Evolutionary conservation across 768 basidiomycete genomes (phyloP), one percentile per base, ranked within the genome.

Genomic region (Pleurotus citrinopileatus): DNA sequence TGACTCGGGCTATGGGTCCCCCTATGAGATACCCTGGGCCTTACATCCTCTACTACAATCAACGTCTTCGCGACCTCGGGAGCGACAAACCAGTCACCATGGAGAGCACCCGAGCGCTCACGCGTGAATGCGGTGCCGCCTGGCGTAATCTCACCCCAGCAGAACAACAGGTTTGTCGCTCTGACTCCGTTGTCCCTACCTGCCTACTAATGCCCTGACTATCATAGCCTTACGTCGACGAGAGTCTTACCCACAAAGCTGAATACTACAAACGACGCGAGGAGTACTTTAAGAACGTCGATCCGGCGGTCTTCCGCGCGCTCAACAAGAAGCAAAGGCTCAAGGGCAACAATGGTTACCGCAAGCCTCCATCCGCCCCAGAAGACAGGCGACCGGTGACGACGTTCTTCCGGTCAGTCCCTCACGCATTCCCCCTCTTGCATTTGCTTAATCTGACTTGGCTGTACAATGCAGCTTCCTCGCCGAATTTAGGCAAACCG

Each of bases 91-190:
- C 43, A n/a, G 20, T 20, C 4, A 34, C 52, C 0, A 3, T 40
- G 0, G 15, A 22, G 8, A 55, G 55, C 0, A 32, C 8, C 0
- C 52, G 53, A 4, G 55, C 50, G 9, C 1, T 59, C 1, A n/a
- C 62, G 12, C 68, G 54, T 53, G 55, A 63, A 17, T 62, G 67
- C 5, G 57, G 55, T 8, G 56, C 53, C 29, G 48, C 55, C 3
- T 77, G 75, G 76, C 62, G 43, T 0, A 55, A 43, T 3, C 55
- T 74, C n/a, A 55, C 72, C 3, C 60, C 59, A 9, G 58, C 52
- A 3, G 69, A 77, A 54, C 76, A 68, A 48, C 60, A 74, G 59
- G 75, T 73, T 28, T 20, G 64, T 52, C 20, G 38, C 54, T 10
- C 2, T 50, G n/a, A 25, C 32, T 29, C 13, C 2, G 7, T 22